These are phyloP conservation scores for Dysphania ambrosioides DNA, from an alignment of 148 eudicot genomes.

Conservation along the genomic window DNA sequence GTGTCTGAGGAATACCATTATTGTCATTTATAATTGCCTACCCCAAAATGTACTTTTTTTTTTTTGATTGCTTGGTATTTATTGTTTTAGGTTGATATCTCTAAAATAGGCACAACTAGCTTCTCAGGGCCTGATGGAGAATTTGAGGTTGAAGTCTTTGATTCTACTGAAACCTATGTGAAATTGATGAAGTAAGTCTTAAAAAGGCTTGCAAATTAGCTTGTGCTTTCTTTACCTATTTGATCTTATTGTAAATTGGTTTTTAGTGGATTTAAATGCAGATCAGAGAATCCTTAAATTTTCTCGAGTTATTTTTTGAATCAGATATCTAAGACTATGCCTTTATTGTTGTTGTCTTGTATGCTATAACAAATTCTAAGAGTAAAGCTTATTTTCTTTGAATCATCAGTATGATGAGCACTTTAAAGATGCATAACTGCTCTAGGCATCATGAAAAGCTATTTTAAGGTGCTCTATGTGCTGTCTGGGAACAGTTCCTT, in stretches of 20 bases:
- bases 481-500: background rate
- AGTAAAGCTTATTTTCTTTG: background rate
- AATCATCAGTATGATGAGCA: background rate
- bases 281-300: background rate
- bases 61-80: background rate
- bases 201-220: background rate
- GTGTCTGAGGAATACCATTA: no score
- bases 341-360: background rate
- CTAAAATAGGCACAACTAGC: slow-evolving; percentile 55
- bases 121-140: slow-evolving; percentile 85
- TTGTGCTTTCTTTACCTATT: background rate
- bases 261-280: background rate
- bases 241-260: background rate
- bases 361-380: background rate
- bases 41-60: background rate
- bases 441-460: background rate
- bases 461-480: background rate
- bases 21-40: background rate
- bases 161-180: slow-evolving; percentile 85
- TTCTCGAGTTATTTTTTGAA: background rate
- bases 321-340: background rate
- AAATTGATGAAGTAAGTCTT: slow-evolving; percentile 82
- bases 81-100: slow-evolving; percentile 73
- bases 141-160: slow-evolving; percentile 94
- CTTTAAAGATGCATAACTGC: background rate